Base-by-base conservation (phyloP, 2,329 filamentous ascomycete species). In the Chaetoscypha palmicola region DNA sequence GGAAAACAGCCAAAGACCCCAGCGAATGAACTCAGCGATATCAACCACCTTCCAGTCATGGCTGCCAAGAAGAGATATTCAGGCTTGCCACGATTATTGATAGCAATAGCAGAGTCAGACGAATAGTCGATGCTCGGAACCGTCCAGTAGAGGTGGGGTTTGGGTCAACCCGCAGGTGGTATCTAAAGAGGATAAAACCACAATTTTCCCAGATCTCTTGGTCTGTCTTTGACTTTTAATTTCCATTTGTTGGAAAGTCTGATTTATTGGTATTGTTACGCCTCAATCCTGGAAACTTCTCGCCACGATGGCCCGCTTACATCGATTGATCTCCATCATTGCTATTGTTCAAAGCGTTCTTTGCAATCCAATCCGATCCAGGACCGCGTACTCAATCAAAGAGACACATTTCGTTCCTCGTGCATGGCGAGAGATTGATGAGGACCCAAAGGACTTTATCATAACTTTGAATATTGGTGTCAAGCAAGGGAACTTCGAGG, bases 391-490 rank as follows among this genome's bases (percentile, higher is more conserved):
- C 56, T 60, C 62, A 7, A 65, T 80, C 51, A 81, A 80, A 62
- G 76, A 79, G 49, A 64, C 64, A 12, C 74, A 79, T 58, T 55
- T 60, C 51, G 69, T 73, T 4, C 76, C 77, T 2, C 59, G 63
- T 14, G 64, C 63, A 45, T 81, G 76, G 76, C 65, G 60, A 10
- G 65, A 65, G 43, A 57, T 71, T 34, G 67, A 65, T 22, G 61
- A 66, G 20, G 70, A 75, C 1, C 66, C 72, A 21, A 65, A 66
- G 28, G 61, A 65, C 14, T 68, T 74, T 47, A 61, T 67, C 19
- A 68, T 80, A 47, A 63, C 73, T 35, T 60, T 81, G 39, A 70
- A 76, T 38, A 79, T 81, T 55, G 76, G 71, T 32, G 58, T 81
- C 49, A 78, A 74, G 65, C 76, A 79, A 58, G 66, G 68, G 47